Conservation (phyloP, 164 flowering plant species). For the Warburgia ugandensis region DNA sequence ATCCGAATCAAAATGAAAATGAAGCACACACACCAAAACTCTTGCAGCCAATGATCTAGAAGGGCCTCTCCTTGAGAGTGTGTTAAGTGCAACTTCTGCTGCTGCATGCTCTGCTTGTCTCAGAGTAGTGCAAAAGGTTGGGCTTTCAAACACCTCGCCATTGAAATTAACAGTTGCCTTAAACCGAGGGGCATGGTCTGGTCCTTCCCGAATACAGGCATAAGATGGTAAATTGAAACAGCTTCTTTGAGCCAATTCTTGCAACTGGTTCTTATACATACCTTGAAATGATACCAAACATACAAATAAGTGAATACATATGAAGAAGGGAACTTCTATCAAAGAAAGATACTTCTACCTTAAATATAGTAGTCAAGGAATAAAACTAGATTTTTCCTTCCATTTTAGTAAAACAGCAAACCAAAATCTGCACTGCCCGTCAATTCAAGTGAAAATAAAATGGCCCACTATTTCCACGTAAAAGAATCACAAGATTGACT, state of each 20-base stretch:
- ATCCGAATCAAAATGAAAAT: too few species aligned
- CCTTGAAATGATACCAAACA: slow-evolving; percentile 14
- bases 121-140: slow-evolving; percentile 45
- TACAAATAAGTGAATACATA: not conserved
- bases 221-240: slow-evolving; percentile 63
- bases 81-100: slow-evolving; percentile 48
- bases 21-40: slow-evolving; percentile 53
- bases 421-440: too few species aligned
- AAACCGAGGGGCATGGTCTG: slow-evolving; percentile 74
- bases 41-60: slow-evolving; percentile 47
- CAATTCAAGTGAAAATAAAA: too few species aligned
- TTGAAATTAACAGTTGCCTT: slow-evolving; percentile 59
- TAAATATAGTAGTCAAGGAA: too few species aligned
- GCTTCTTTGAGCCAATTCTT: slow-evolving; percentile 67
- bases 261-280: slow-evolving; percentile 62
- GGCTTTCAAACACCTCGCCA: slow-evolving; percentile 61
- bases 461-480: too few species aligned
- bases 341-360: too few species aligned
- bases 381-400: too few species aligned
- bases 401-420: too few species aligned
- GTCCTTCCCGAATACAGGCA: slow-evolving; percentile 60
- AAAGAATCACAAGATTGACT: too few species aligned
- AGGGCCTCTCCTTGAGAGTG: slow-evolving; percentile 48
- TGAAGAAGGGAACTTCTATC: too few species aligned
- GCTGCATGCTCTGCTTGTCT: slow-evolving; percentile 68